phyloP scores from a whole-genome alignment of 345 rosid species.

The Capsella bursapastoris region DNA sequence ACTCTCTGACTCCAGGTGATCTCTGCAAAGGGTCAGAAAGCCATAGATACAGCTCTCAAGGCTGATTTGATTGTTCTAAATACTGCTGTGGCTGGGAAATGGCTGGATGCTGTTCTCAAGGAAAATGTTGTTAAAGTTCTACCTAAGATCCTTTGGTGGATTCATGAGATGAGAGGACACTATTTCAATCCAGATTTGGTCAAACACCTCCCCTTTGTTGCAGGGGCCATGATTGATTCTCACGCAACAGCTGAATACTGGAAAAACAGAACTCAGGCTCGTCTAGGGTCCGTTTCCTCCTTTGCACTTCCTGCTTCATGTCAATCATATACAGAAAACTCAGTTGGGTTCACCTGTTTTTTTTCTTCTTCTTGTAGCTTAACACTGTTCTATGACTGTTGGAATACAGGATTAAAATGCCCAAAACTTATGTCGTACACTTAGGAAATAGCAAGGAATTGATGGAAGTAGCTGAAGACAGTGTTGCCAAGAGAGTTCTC shows the following conservation, averaged over 20 bases:
- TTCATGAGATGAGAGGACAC: slow-evolving; percentile 97
- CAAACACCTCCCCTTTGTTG: slow-evolving; percentile 89
- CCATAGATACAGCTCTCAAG: slow-evolving; percentile 67
- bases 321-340: neutral
- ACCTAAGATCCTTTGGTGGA: slow-evolving; percentile 96
- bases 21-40: slow-evolving; percentile 69
- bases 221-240: slow-evolving; percentile 98
- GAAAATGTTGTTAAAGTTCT: slow-evolving; percentile 64
- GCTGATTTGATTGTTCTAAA: slow-evolving; percentile 83
- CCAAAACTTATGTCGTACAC: slow-evolving; percentile 89
- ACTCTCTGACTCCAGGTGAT: slow-evolving; percentile 50
- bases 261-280: slow-evolving; percentile 82
- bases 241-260: slow-evolving; percentile 83
- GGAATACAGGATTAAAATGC: slow-evolving; percentile 84
- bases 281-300: slow-evolving; percentile 60
- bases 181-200: slow-evolving; percentile 85
- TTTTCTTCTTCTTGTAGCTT: neutral
- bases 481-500: slow-evolving; percentile 78
- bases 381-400: slow-evolving; percentile 28
- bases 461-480: slow-evolving; percentile 94
- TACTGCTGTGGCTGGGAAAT: slow-evolving; percentile 95
- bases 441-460: slow-evolving; percentile 89
- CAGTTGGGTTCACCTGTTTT: neutral
- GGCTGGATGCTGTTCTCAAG: slow-evolving; percentile 86
- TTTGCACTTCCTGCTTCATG: neutral